Evolutionary conservation across 805 yeast genomes (phyloP), one percentile per base, ranked within the genome.

Genomic region (Saccharomycopsis sp.): DNA sequence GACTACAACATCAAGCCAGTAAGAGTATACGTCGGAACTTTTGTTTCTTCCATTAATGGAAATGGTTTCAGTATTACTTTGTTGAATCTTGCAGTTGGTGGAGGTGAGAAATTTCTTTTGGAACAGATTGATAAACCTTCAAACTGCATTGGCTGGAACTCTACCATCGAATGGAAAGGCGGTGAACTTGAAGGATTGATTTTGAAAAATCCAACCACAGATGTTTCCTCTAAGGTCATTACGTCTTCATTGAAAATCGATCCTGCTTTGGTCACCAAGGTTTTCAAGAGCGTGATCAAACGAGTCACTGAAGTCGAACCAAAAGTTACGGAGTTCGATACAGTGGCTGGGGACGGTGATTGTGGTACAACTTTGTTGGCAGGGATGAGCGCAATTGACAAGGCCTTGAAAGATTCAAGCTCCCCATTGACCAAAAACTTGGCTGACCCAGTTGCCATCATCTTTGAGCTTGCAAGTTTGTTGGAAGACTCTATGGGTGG

Each of bases 401-500:
- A 68, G 8, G 73, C 75, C 16, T 61, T 85, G 35, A 62, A 66
- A 7, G 51, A 59, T 6, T 62, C 68, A 22, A 57, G 60, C 20
- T 48, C 56, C 3, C 63, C 67, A 5, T 55, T 71, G 16, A 67
- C 72, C n/a, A 67, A 75, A 38, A 73, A 82, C 1, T 58, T 84
- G 34, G 67, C 77, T n/a, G 38, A 46, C 29, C 48, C 48, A 3
- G 42, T 40, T 4, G 42, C 41, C 9, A 36, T 37, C 10, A 36
- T 46, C 15, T 39, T 37, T 18, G 73, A 73, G 50, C 69, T 88
- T 36, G 83, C 96, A 3, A 94, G 86, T 42, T 59, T 81, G 16
- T 86, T 88, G 26, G 96, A 88, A 57, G 75, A 76, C 42, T 76
- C 75, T n/a, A 89, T 89, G 96, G 97, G 96, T 39, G 97, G 97